Conservation (phyloP, 352 stramenopile species). For the Phytophthora boehmeriae region DNA sequence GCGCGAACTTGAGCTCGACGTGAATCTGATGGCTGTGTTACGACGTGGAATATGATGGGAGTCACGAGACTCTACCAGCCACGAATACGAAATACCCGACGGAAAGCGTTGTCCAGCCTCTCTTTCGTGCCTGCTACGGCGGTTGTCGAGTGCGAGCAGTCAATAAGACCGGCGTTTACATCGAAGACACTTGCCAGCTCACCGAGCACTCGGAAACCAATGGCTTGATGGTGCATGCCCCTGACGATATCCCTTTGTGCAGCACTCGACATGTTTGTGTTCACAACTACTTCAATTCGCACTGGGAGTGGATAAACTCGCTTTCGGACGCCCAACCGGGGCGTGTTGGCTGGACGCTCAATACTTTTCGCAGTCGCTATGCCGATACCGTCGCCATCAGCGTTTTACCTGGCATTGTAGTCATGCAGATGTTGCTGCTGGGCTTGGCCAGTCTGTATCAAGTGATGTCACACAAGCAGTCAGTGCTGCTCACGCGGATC, state of each 20-base stretch:
- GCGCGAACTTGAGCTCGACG: slow-evolving; percentile 4
- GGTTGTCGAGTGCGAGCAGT: slow-evolving; percentile 8
- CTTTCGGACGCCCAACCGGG: neutral
- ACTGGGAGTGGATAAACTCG: slow-evolving; percentile 9
- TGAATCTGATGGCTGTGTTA: neutral
- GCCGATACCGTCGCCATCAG: slow-evolving; percentile 2
- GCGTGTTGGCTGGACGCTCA: neutral
- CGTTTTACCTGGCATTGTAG: slow-evolving; percentile 2
- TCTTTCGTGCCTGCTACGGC: slow-evolving; percentile 15
- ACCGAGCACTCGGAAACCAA: neutral
- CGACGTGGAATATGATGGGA: neutral
- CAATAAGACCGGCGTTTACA: neutral
- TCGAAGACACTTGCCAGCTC: neutral
- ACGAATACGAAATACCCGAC: too few species aligned
- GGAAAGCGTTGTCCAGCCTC: slow-evolving; percentile 5
- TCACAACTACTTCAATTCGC: slow-evolving; percentile 19
- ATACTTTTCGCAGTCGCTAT: slow-evolving; percentile 11
- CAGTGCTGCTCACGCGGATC: slow-evolving; percentile 7
- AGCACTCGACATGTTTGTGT: slow-evolving; percentile 5
- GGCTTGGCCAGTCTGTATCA: slow-evolving; percentile 9
- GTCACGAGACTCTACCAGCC: neutral
- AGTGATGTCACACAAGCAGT: slow-evolving; percentile 8
- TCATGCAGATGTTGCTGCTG: slow-evolving; percentile 11
- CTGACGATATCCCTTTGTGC: slow-evolving; percentile 14
- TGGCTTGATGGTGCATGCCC: neutral